phyloP scores from a whole-genome alignment of 2,329 filamentous ascomycete species.

The Aphanocladium album region DNA sequence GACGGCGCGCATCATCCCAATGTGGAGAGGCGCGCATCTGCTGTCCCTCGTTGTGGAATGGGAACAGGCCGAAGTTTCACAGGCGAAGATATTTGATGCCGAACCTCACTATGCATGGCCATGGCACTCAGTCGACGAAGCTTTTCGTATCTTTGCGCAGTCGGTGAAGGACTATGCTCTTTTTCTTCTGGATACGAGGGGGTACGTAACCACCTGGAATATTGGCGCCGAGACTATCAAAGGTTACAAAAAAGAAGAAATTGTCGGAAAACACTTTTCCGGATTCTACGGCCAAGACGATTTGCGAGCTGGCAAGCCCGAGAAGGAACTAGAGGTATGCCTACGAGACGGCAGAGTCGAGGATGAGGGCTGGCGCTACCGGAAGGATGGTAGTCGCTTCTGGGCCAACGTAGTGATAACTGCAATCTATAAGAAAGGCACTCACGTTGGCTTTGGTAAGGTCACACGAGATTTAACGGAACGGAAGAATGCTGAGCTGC shows the following conservation, averaged over 20 bases:
- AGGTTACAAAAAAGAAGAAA: conserved; percentile 49
- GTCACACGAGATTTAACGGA: conserved; percentile 55
- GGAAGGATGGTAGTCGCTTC: conserved; percentile 53
- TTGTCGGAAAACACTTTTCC: conserved; percentile 55
- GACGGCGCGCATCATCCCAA: conserved; percentile 27
- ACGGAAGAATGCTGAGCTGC: conserved; percentile 48
- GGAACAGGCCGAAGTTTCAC: conserved; percentile 20
- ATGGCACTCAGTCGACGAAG: conserved; percentile 41
- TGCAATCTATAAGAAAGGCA: conserved; percentile 45
- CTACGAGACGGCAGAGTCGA: conserved; percentile 51
- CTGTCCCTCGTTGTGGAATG: conserved; percentile 29
- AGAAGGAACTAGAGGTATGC: conserved; percentile 45
- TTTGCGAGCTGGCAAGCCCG: conserved; percentile 42
- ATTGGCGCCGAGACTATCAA: conserved; percentile 50
- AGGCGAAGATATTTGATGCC: conserved; percentile 16
- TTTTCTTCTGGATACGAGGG: conserved; percentile 53
- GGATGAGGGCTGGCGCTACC: conserved; percentile 56
- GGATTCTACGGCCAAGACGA: conserved; percentile 52
- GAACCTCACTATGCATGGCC: conserved; percentile 9
- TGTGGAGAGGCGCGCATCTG: conserved; percentile 25
- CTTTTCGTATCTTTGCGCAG: conserved; percentile 57
- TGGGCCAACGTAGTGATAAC: conserved; percentile 59
- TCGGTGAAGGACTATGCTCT: conserved; percentile 59
- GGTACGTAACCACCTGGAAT: conserved; percentile 56
- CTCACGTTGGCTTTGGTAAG: conserved; percentile 54